These are phyloP conservation scores for Epichloe scottii DNA, from an alignment of 2,329 filamentous ascomycete species.

Conservation along the genomic window DNA sequence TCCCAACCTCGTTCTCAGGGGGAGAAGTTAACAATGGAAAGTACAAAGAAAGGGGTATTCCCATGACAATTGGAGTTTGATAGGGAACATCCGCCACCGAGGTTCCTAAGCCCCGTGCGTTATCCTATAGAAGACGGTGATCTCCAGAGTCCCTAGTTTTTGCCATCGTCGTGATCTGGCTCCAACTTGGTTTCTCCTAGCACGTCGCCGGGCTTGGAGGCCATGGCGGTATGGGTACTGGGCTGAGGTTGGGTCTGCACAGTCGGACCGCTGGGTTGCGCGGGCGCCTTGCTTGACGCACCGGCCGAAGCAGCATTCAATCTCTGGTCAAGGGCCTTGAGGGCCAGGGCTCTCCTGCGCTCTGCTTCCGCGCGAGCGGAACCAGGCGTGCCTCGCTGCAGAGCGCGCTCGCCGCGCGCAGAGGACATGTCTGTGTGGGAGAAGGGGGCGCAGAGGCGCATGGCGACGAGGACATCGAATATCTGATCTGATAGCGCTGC, in stretches of 20 bases:
- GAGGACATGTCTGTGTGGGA: constrained; percentile 67
- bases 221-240: constrained; percentile 45
- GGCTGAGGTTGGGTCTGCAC: constrained; percentile 44
- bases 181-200: constrained; percentile 60
- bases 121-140: not conserved
- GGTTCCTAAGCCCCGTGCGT: too few relatives aligned
- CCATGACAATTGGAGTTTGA: too few relatives aligned
- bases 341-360: constrained; percentile 71
- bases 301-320: constrained; percentile 67
- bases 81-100: not conserved
- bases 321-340: constrained; percentile 85
- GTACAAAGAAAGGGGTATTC: too few relatives aligned
- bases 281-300: constrained; percentile 17
- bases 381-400: constrained; percentile 45
- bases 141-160: constrained; percentile 13
- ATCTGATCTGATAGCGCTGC: constrained; percentile 60
- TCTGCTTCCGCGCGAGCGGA: constrained; percentile 84
- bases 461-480: constrained; percentile 60
- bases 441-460: constrained; percentile 76
- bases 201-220: constrained; percentile 39
- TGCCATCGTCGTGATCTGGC: constrained; percentile 41
- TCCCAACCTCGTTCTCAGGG: too few relatives aligned
- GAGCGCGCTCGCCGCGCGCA: constrained; percentile 49
- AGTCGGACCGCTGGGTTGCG: constrained; percentile 37
- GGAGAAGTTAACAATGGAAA: too few relatives aligned